Percentiles rank a stretch among this genome's conserved stretches.
Conservation (phyloP, 257 asterid species). For the Pogostemon cablin region DNA sequence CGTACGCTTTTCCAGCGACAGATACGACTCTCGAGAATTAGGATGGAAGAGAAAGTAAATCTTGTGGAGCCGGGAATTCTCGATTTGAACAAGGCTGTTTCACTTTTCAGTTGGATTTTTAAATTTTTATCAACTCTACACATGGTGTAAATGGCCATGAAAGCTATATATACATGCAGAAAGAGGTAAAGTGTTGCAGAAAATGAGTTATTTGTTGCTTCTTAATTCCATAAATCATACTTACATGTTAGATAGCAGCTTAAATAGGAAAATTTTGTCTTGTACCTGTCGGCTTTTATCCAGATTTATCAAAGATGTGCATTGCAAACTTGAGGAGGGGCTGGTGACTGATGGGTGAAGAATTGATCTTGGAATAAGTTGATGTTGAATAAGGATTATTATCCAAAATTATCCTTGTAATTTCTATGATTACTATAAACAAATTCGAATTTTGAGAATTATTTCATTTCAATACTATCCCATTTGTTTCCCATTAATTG, state of each 20-base stretch:
- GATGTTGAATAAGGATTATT: constrained; percentile 2
- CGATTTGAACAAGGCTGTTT: background rate
- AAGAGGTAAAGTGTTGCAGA: constrained; percentile 24
- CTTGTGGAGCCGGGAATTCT: constrained; percentile 6
- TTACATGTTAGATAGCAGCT: constrained; percentile 18
- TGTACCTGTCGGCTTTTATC: too few relatives aligned
- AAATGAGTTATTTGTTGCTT: constrained; percentile 28
- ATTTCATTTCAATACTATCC: background rate
- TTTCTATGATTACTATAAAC: background rate
- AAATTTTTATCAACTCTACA: constrained; percentile 22
- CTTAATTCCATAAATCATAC: background rate
- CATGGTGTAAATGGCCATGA: constrained; percentile 14
- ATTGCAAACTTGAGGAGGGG: constrained; percentile 2
- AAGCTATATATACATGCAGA: constrained; percentile 28
- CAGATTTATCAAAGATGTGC: background rate
- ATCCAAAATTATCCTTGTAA: background rate
- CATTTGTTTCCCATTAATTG: background rate
- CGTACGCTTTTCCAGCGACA: constrained; percentile 33
- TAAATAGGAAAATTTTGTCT: constrained; percentile 28
- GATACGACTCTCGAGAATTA: constrained; percentile 32
- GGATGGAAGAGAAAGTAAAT: constrained; percentile 39
- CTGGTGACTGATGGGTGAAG: background rate
- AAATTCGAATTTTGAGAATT: background rate
- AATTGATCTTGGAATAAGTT: background rate
- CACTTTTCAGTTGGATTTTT: constrained; percentile 13